A percentile compares a stretch with the other conserved stretches of the same genome.
Evolutionary conservation across 1,284 basidiomycete genomes (phyloP).

Genomic region (Leccinum angustisporum): DNA sequence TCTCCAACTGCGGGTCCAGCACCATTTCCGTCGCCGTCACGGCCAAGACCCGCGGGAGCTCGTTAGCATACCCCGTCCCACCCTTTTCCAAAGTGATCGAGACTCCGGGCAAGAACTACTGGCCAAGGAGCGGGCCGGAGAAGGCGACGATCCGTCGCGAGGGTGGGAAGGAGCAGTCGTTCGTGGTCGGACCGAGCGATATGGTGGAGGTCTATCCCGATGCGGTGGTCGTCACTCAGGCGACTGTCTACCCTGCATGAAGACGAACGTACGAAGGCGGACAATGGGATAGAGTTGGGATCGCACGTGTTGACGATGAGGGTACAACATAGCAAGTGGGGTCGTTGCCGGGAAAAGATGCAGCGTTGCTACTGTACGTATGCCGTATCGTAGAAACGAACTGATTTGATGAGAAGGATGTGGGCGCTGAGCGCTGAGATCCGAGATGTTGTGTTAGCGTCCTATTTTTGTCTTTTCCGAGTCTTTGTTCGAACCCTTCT

Average conservation of each 20-base stretch:
- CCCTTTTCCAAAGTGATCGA: background rate
- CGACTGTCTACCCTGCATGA: background rate
- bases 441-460: background rate
- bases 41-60: background rate
- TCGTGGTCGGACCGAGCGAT: background rate
- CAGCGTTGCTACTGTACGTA: background rate
- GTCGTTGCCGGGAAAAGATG: background rate
- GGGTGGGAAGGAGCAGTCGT: background rate
- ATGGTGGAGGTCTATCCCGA: constrained; percentile 1
- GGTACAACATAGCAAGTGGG: background rate
- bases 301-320: background rate
- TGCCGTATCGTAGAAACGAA: background rate
- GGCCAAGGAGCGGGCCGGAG: background rate
- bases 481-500: background rate
- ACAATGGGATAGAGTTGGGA: background rate
- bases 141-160: background rate
- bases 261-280: background rate
- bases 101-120: background rate
- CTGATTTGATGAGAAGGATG: background rate
- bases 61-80: background rate
- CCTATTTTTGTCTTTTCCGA: background rate
- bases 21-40: background rate
- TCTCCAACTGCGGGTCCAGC: background rate
- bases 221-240: background rate
- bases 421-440: background rate